phyloP scores from a whole-genome alignment of 257 asterid genomes.

The Solanum sitiens region DNA sequence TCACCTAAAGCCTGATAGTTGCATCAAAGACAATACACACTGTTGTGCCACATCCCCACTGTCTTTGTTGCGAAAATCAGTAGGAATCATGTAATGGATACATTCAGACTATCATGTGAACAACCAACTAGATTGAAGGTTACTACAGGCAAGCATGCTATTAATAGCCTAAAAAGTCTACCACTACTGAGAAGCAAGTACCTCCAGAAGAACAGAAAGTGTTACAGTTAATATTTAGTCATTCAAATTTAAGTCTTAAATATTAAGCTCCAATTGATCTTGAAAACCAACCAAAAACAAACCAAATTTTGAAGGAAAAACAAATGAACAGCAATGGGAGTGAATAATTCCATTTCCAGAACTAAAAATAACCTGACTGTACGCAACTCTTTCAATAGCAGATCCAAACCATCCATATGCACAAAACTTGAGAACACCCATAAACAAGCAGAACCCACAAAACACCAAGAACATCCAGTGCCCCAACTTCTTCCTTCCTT shows the following conservation, averaged over 20 bases:
- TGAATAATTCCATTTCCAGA: neutral
- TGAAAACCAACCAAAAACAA: neutral
- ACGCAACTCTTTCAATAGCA: constrained; percentile 57
- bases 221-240: neutral
- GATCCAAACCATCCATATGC: constrained; percentile 97
- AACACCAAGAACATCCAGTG: constrained; percentile 76
- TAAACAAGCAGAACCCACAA: constrained; percentile 72
- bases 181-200: neutral
- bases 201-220: neutral
- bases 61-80: neutral
- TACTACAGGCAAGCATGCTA: neutral
- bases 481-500: constrained; percentile 61
- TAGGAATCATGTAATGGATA: neutral
- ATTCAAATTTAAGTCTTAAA: neutral
- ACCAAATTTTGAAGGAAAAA: neutral
- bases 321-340: neutral
- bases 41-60: neutral
- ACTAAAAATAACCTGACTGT: constrained; percentile 39
- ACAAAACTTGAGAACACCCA: constrained; percentile 77
- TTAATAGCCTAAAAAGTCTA: neutral
- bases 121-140: neutral
- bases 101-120: neutral
- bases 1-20: neutral
- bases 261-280: neutral
- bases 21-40: neutral